These are phyloP conservation scores for Pyrus communis DNA, from an alignment of 306 rosid genomes.

Conservation along the genomic window DNA sequence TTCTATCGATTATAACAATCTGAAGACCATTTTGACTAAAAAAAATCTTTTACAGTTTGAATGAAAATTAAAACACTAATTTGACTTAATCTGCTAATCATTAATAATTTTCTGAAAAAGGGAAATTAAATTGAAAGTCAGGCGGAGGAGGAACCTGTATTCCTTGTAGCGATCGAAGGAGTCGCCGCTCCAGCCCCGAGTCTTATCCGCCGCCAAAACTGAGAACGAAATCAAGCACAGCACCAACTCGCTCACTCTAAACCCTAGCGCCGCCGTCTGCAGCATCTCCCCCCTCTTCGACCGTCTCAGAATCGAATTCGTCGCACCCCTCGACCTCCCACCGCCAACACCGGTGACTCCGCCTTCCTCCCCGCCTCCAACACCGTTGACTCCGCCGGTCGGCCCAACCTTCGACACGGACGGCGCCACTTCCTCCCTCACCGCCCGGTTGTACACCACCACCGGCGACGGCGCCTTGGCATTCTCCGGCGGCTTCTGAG, in stretches of 20 bases:
- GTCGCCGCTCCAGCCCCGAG: slow-evolving; percentile 98
- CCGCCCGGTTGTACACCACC: slow-evolving; percentile 29
- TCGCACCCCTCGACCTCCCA: slow-evolving; percentile 25
- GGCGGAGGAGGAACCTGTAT: slow-evolving; percentile 51
- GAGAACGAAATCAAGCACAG: slow-evolving; percentile 87
- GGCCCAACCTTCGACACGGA: slow-evolving; percentile 39
- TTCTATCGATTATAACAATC: too few species aligned
- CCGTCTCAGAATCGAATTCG: slow-evolving; percentile 4
- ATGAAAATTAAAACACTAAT: neutral
- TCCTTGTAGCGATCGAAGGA: slow-evolving; percentile 96
- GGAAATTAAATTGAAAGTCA: neutral
- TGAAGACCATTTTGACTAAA: too few species aligned
- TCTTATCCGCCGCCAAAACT: slow-evolving; percentile 94
- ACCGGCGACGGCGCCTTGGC: slow-evolving; percentile 20
- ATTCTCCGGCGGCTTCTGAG: slow-evolving; percentile 23
- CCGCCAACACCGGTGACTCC: slow-evolving; percentile 6
- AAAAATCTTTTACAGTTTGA: too few species aligned
- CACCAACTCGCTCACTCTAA: slow-evolving; percentile 65
- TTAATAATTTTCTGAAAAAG: neutral
- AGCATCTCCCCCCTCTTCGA: slow-evolving; percentile 35
- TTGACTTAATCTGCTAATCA: neutral
- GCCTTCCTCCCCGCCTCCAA: slow-evolving; percentile 11
- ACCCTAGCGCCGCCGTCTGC: slow-evolving; percentile 67
- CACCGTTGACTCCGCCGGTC: slow-evolving; percentile 4
- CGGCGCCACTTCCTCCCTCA: slow-evolving; percentile 38